Evolutionary conservation across 2,329 filamentous ascomycete genomes (phyloP).

Genomic region (Podosphaera leucotricha): DNA sequence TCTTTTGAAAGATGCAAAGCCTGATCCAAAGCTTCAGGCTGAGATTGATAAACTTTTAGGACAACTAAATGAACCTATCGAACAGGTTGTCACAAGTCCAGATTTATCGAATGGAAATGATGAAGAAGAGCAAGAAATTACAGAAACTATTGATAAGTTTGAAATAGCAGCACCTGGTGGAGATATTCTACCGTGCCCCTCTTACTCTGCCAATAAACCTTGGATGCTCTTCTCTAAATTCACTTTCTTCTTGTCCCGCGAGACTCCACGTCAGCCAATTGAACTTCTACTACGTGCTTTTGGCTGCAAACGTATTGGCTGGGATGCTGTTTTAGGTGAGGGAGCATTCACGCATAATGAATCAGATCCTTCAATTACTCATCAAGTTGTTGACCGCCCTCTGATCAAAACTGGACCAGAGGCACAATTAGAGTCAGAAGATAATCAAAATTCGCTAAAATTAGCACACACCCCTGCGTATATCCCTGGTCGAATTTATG

Average conservation of each 20-base stretch:
- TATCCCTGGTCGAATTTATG: slow-evolving; percentile 74
- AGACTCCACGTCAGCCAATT: slow-evolving; percentile 71
- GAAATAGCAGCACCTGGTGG: slow-evolving; percentile 63
- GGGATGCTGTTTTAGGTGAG: slow-evolving; percentile 76
- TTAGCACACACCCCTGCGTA: slow-evolving; percentile 36
- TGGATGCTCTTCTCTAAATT: slow-evolving; percentile 65
- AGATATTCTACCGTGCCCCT: slow-evolving; percentile 65
- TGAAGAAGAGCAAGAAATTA: slow-evolving; percentile 23
- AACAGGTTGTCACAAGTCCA: slow-evolving; percentile 20
- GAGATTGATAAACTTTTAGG: slow-evolving; percentile 45
- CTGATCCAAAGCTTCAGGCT: slow-evolving; percentile 38
- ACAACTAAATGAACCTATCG: slow-evolving; percentile 35
- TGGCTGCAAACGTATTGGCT: slow-evolving; percentile 86
- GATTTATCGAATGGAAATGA: slow-evolving; percentile 18
- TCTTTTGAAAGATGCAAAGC: slow-evolving; percentile 27
- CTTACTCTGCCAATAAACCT: slow-evolving; percentile 37
- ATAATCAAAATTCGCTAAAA: slow-evolving; percentile 33
- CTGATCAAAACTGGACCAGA: slow-evolving; percentile 35
- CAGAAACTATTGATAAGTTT: slow-evolving; percentile 68
- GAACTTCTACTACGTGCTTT: slow-evolving; percentile 89
- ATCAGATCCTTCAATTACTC: slow-evolving; percentile 69
- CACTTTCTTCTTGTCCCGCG: slow-evolving; percentile 81
- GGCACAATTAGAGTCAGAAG: slow-evolving; percentile 26
- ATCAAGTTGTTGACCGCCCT: slow-evolving; percentile 87
- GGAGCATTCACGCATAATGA: slow-evolving; percentile 85